phyloP scores from a whole-genome alignment of 306 rosid genomes.

The Quercus engelmannii region DNA sequence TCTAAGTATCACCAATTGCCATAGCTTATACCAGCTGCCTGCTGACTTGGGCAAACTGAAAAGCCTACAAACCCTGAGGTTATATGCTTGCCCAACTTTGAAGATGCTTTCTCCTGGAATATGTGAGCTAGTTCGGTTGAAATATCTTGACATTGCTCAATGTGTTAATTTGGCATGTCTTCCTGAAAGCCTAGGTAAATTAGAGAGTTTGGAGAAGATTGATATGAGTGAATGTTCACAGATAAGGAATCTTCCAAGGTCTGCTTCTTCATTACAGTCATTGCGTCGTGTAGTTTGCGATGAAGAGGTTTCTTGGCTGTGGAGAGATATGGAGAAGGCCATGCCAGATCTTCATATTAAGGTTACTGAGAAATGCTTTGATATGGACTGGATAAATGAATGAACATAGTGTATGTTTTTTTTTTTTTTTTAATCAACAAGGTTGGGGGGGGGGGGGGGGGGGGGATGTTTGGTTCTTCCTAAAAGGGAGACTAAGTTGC shows the following conservation, averaged over 20 bases:
- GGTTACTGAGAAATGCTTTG: conserved; percentile 53
- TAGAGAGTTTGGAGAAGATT: conserved; percentile 66
- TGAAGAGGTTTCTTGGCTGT: conserved; percentile 65
- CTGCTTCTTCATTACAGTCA: conserved; percentile 42
- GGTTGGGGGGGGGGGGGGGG: too few relatives aligned
- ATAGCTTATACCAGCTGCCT: conserved; percentile 52
- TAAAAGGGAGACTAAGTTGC: too few relatives aligned
- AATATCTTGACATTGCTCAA: conserved; percentile 74
- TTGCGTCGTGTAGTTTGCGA: conserved; percentile 70
- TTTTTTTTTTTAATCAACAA: too few relatives aligned
- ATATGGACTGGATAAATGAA: conserved; percentile 79
- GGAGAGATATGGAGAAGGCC: conserved; percentile 51
- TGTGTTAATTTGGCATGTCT: conserved; percentile 55
- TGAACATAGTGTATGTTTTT: not conserved
- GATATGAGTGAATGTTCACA: conserved; percentile 87
- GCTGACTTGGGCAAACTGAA: conserved; percentile 45
- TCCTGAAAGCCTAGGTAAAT: conserved; percentile 51
- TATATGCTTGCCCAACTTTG: conserved; percentile 71
- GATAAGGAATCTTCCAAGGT: conserved; percentile 51
- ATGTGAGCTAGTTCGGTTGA: conserved; percentile 44
- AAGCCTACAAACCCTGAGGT: conserved; percentile 51
- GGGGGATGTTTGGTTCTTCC: too few relatives aligned
- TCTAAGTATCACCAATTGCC: conserved; percentile 81
- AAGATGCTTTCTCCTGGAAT: conserved; percentile 52
- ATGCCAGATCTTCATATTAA: conserved; percentile 58